A percentile compares a stretch with the other conserved stretches of the same genome.
Conservation (phyloP, 2,329 filamentous ascomycete genomes). For the Ilyonectria sp. region DNA sequence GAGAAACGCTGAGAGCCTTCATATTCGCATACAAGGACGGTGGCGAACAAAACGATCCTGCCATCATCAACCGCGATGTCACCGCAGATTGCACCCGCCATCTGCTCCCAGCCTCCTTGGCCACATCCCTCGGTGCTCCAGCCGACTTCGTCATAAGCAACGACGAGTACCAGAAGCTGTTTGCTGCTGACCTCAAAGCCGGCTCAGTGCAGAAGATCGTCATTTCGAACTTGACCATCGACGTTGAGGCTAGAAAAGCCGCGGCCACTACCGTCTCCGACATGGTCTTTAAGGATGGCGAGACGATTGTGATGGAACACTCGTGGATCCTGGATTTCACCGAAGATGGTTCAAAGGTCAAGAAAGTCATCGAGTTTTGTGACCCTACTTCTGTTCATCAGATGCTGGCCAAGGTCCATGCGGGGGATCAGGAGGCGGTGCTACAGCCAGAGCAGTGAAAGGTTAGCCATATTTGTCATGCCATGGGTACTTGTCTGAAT, state of each 20-base stretch:
- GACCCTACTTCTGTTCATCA: slow-evolving; percentile 43
- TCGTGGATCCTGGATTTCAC: slow-evolving; percentile 33
- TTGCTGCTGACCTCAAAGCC: slow-evolving; percentile 21
- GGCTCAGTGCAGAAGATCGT: slow-evolving; percentile 15
- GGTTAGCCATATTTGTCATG: not conserved
- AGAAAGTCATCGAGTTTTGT: slow-evolving; percentile 36
- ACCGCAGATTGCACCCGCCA: slow-evolving; percentile 20
- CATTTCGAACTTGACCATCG: slow-evolving; percentile 24
- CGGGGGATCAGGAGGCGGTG: not conserved
- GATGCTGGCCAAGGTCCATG: not conserved
- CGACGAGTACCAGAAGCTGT: slow-evolving; percentile 21
- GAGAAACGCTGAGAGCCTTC: slow-evolving; percentile 18
- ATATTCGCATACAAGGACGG: slow-evolving; percentile 28
- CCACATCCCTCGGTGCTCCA: slow-evolving; percentile 5
- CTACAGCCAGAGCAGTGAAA: not conserved
- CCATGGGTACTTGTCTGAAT: not conserved
- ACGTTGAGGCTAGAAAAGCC: slow-evolving; percentile 21
- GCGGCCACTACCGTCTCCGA: slow-evolving; percentile 23
- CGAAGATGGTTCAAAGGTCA: slow-evolving; percentile 25
- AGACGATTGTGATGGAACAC: slow-evolving; percentile 25
- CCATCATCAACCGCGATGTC: slow-evolving; percentile 23
- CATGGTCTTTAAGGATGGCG: slow-evolving; percentile 17
- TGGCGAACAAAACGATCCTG: slow-evolving; percentile 16
- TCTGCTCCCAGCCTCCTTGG: slow-evolving; percentile 24
- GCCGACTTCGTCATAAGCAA: slow-evolving; percentile 26